phyloP scores from a whole-genome alignment of 2,329 filamentous ascomycete genomes.

The Neonectria faginata region DNA sequence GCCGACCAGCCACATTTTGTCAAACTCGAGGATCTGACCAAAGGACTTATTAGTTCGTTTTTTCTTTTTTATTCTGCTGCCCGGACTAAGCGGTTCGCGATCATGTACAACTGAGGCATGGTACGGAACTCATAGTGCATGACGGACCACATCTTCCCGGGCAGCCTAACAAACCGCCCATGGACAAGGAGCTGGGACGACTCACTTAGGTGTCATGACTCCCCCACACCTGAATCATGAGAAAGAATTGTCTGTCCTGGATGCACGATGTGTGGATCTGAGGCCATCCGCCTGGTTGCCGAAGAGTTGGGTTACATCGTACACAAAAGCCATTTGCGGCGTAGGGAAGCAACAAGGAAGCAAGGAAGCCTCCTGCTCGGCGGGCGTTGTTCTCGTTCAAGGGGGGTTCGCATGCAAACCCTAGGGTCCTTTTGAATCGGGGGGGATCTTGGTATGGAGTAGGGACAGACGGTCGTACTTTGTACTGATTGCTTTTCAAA shows the following conservation, averaged over 20 bases:
- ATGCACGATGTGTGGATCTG: not conserved
- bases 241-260: constrained; percentile 2
- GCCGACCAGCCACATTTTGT: not conserved
- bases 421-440: constrained; percentile 15
- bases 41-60: not conserved
- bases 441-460: not conserved
- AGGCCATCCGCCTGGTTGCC: not conserved
- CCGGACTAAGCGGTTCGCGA: constrained; percentile 18
- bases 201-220: constrained; percentile 20
- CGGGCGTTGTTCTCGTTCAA: constrained; percentile 1
- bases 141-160: constrained; percentile 8
- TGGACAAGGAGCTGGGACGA: constrained; percentile 10
- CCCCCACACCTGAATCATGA: constrained; percentile 23
- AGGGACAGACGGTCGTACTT: not conserved
- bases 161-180: not conserved
- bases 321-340: not conserved
- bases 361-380: constrained; percentile 1
- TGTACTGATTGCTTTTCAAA: not conserved
- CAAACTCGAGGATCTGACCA: not conserved
- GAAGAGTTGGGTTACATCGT: constrained; percentile 4
- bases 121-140: not conserved
- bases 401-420: constrained; percentile 10
- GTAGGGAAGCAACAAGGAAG: not conserved
- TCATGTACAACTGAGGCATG: constrained; percentile 1
- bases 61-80: constrained; percentile 21